phyloP scores from a whole-genome alignment of 1,284 basidiomycete species.

The Phlebopus sp. region DNA sequence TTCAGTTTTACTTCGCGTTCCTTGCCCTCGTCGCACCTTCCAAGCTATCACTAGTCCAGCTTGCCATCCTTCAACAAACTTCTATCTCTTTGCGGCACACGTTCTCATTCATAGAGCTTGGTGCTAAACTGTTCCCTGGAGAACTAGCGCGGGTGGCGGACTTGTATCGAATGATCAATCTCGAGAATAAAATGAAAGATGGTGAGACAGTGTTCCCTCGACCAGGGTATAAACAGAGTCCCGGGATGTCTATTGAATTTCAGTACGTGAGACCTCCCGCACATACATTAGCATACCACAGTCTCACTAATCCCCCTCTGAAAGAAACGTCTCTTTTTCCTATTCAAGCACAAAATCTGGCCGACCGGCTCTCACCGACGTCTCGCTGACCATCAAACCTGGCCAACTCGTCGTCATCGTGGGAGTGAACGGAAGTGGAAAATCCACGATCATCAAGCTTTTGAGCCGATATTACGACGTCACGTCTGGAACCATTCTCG shows the following conservation, averaged over 20 bases:
- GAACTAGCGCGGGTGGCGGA: slow-evolving; percentile 13
- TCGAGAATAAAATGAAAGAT: slow-evolving; percentile 20
- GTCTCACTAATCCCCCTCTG: background rate
- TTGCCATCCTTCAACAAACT: slow-evolving; percentile 35
- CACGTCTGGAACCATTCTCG: slow-evolving; percentile 37
- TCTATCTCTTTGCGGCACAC: slow-evolving; percentile 23
- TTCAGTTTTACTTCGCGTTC: slow-evolving; percentile 35
- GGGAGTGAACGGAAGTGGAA: slow-evolving; percentile 44
- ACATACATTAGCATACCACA: too few relatives aligned
- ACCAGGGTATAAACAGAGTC: slow-evolving; percentile 15
- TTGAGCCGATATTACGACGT: slow-evolving; percentile 44
- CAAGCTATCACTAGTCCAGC: slow-evolving; percentile 32
- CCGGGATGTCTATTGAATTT: slow-evolving; percentile 39
- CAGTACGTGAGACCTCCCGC: slow-evolving; percentile 21
- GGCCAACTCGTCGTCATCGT: slow-evolving; percentile 50
- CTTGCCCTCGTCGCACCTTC: slow-evolving; percentile 33
- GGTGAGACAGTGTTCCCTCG: slow-evolving; percentile 20
- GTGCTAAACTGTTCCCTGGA: slow-evolving; percentile 9
- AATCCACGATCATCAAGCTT: slow-evolving; percentile 44
- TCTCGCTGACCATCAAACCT: slow-evolving; percentile 43
- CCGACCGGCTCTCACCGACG: slow-evolving; percentile 35
- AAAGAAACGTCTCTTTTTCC: slow-evolving; percentile 43
- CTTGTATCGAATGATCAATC: slow-evolving; percentile 20
- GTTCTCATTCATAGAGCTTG: slow-evolving; percentile 9
- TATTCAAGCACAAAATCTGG: slow-evolving; percentile 44